Conservation (phyloP, 768 basidiomycete species). For the Amanita exitialis region DNA sequence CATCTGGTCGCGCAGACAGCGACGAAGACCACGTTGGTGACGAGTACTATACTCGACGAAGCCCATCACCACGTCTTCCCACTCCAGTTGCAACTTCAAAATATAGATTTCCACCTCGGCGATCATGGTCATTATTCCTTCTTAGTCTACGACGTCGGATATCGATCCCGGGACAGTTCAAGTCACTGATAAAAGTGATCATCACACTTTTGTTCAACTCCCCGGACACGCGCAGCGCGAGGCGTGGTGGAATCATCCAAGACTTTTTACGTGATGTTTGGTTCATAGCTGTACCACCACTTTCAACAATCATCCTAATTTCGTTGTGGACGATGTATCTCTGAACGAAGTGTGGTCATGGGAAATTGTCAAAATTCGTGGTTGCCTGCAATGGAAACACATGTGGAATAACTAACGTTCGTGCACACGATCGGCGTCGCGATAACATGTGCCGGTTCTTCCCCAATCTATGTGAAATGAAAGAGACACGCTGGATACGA, state of each 20-base stretch:
- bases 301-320: constrained; percentile 28
- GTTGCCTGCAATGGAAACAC: too few species aligned
- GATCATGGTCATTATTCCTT: constrained; percentile 9
- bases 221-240: constrained; percentile 4
- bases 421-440: too few species aligned
- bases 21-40: not conserved
- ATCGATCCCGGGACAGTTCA: constrained; percentile 4
- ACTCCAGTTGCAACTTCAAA: constrained; percentile 9
- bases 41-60: not conserved
- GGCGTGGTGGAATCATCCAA: constrained; percentile 14
- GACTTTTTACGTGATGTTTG: constrained; percentile 28
- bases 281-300: constrained; percentile 33
- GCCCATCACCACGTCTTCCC: constrained; percentile 8
- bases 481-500: not conserved
- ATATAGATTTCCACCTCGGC: not conserved
- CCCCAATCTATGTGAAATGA: constrained; percentile 19
- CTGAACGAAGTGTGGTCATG: constrained; percentile 15
- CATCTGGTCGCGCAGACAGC: not conserved
- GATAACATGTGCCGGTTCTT: too few species aligned
- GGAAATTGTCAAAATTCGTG: too few species aligned
- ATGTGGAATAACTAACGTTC: too few species aligned
- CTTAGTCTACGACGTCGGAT: constrained; percentile 13
- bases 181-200: not conserved
- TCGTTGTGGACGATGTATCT: constrained; percentile 19
- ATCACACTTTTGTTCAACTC: constrained; percentile 5